Evolutionary conservation across 257 asterid genomes (phyloP).

Genomic region (Eustoma russellianum): DNA sequence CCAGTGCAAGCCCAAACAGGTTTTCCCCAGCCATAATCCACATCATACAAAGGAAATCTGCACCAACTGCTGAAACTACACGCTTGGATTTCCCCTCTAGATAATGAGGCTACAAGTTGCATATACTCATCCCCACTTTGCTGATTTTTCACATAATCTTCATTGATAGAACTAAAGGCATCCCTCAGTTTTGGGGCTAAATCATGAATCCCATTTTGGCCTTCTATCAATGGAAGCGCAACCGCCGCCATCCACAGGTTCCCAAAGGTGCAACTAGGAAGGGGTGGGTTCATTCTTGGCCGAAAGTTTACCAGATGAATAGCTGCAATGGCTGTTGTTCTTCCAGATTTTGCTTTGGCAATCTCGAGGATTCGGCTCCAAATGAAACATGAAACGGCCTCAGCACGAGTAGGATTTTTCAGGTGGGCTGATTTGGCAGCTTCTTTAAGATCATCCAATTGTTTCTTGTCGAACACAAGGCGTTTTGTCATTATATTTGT

Average conservation of each 20-base stretch:
- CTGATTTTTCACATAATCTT: constrained; percentile 11
- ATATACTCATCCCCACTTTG: constrained; percentile 15
- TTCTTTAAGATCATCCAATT: constrained; percentile 16
- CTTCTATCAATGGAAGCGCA: constrained; percentile 9
- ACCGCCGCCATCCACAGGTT: constrained; percentile 14
- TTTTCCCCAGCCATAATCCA: constrained; percentile 44
- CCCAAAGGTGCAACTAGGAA: constrained; percentile 17
- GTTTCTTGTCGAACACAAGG: constrained; percentile 24
- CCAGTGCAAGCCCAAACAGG: constrained; percentile 34
- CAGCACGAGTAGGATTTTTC: constrained; percentile 38
- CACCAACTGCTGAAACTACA: constrained; percentile 38
- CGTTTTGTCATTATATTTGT: constrained; percentile 17
- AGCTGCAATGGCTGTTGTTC: constrained; percentile 7
- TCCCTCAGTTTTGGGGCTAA: constrained; percentile 20
- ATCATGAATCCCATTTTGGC: constrained; percentile 2
- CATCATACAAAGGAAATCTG: constrained; percentile 40
- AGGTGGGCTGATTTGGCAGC: constrained; percentile 2
- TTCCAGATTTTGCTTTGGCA: background rate
- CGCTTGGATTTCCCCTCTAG: constrained; percentile 12
- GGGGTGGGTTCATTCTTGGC: constrained; percentile 24
- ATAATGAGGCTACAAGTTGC: background rate
- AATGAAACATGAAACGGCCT: constrained; percentile 33
- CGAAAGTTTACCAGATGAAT: constrained; percentile 26
- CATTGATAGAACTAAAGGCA: constrained; percentile 21
- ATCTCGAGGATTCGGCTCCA: constrained; percentile 24